Conservation (phyloP, 192 early-diverging fungal species). For the Linnemannia zychae region DNA sequence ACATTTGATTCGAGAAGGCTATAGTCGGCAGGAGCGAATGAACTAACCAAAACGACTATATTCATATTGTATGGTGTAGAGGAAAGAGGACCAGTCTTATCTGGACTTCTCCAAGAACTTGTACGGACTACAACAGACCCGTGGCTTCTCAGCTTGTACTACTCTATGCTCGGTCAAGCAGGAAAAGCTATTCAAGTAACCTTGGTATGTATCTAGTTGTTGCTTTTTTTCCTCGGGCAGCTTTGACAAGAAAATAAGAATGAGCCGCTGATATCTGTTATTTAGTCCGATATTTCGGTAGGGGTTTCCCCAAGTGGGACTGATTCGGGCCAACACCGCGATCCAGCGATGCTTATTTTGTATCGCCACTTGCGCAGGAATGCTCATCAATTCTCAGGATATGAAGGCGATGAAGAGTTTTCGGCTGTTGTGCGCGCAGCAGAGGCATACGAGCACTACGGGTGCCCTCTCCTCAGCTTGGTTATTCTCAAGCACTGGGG, state of each 20-base stretch:
- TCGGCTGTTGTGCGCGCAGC: slow-evolving; percentile 73
- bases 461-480: slow-evolving; percentile 82
- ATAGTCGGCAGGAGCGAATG: neutral
- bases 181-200: slow-evolving; percentile 71
- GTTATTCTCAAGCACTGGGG: slow-evolving; percentile 74
- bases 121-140: slow-evolving; percentile 32
- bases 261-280: neutral
- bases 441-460: slow-evolving; percentile 81
- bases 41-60: neutral
- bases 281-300: slow-evolving; percentile 18
- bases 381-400: slow-evolving; percentile 59
- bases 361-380: slow-evolving; percentile 76
- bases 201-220: slow-evolving; percentile 58
- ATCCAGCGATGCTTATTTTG: slow-evolving; percentile 80
- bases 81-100: slow-evolving; percentile 46
- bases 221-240: neutral
- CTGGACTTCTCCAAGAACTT: slow-evolving; percentile 30
- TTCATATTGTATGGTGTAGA: slow-evolving; percentile 6
- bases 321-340: slow-evolving; percentile 43
- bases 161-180: slow-evolving; percentile 65
- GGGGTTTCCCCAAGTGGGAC: neutral
- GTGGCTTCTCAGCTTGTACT: slow-evolving; percentile 44
- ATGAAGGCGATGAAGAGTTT: slow-evolving; percentile 69
- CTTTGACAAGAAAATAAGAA: neutral
- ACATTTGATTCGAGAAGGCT: neutral